Base-by-base conservation (phyloP, 371 early-diverging fungal species). In the Capniomyces stellatus region DNA sequence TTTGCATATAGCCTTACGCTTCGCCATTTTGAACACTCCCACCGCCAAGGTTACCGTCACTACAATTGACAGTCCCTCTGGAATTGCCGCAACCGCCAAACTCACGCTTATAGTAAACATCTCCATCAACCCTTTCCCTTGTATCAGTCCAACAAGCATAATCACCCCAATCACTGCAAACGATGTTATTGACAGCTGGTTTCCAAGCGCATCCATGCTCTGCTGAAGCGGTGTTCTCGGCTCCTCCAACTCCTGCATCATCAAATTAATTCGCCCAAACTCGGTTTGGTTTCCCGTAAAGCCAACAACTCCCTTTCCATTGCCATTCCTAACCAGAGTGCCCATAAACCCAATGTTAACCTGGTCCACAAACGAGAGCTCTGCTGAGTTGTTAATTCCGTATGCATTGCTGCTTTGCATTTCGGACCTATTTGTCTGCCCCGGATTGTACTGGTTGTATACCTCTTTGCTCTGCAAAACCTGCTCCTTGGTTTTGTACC, bases 61-160 rank as follows among this genome's bases (percentile, higher is more conserved):
- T 13, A 89, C 87, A 43, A 87, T 85, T 1, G 88, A 86, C 28
- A 93, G 66, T 63, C 94, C 94, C 67, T 93, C 92, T 24, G 93
- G 93, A 54, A 92, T 87, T 46, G 88, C 87, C 0, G 89, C 77
- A n/a, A 81, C 83, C 19, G 82, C 84, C 55, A 88, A 71, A 63
- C 75, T 74, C 51, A 74, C 64, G 22, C 73, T 72, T 18, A 92
- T 89, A 22, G 92, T 92, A 61, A 92, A 92, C 91, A 92, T 92
- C 61, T 93, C 91, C 41, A 95, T 70, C 83, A 82, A 82, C n/a
- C 71, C 70, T 43, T 85, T 78, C 40, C 86, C 84, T 64, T 92
- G 94, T 55, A 89, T 58, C 25, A 92, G 59, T 25, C 97, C 97
- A 57, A 93, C 75, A 43, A 92, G 43, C 4, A 87, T 79, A 61